phyloP scores from a whole-genome alignment of 139 green algal species.

The Closterium sp. region DNA sequence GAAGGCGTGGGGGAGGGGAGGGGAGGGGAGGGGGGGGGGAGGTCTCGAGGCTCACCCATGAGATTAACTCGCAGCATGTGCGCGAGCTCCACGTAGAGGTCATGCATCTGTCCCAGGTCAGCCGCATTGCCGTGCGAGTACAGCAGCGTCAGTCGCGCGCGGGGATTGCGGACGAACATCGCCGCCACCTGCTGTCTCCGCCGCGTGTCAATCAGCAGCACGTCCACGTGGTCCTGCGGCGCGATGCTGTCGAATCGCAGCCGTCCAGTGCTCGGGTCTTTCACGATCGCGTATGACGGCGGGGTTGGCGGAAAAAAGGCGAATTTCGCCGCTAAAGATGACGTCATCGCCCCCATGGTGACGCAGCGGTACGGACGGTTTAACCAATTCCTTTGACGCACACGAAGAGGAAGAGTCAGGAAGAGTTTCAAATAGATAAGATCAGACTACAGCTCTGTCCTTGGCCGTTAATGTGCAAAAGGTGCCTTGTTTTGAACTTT shows the following conservation, averaged over 20 bases:
- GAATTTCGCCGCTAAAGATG: slow-evolving; percentile 47
- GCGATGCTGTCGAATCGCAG: slow-evolving; percentile 38
- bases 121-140: slow-evolving; percentile 93
- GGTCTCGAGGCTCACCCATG: slow-evolving; percentile 50
- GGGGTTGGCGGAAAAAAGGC: slow-evolving; percentile 83
- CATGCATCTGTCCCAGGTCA: slow-evolving; percentile 88
- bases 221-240: slow-evolving; percentile 30
- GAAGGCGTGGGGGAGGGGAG: neutral
- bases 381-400: neutral
- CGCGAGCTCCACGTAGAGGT: slow-evolving; percentile 71
- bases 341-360: slow-evolving; percentile 44
- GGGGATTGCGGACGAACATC: slow-evolving; percentile 58
- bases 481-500: neutral
- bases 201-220: slow-evolving; percentile 47
- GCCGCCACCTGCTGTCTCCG: slow-evolving; percentile 55
- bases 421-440: neutral
- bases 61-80: slow-evolving; percentile 73
- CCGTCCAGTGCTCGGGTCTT: slow-evolving; percentile 20
- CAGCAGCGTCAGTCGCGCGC: slow-evolving; percentile 65
- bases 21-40: neutral
- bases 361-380: neutral
- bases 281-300: slow-evolving; percentile 66
- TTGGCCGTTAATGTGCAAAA: neutral
- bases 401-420: neutral
- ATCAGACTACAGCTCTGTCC: neutral